Conservation (phyloP, 1,139 yeast genomes). For the Taphrina flavorubra region DNA sequence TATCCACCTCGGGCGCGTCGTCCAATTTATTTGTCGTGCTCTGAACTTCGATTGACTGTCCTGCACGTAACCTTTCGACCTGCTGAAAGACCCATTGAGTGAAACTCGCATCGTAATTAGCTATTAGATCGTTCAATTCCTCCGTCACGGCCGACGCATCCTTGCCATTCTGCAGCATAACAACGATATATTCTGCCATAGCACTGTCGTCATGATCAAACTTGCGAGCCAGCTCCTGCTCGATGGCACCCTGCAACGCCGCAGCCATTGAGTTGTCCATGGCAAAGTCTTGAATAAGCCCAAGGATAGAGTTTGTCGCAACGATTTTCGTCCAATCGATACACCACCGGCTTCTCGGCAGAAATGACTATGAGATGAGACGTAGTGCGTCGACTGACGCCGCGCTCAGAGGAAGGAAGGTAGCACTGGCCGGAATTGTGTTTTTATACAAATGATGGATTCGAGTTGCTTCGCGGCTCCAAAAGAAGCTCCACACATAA, state of each 20-base stretch:
- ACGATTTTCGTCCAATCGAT: neutral
- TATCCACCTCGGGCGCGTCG: slow-evolving; percentile 18
- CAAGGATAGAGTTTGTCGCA: neutral
- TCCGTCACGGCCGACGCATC: slow-evolving; percentile 37
- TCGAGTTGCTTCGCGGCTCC: neutral
- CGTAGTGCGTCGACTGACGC: too few relatives aligned
- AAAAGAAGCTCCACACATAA: slow-evolving; percentile 5
- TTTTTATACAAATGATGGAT: neutral
- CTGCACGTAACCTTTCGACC: slow-evolving; percentile 19
- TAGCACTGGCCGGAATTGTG: too few relatives aligned
- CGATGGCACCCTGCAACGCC: slow-evolving; percentile 24
- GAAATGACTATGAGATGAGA: too few relatives aligned
- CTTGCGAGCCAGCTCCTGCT: slow-evolving; percentile 19
- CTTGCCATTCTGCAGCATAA: slow-evolving; percentile 39
- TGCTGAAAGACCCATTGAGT: slow-evolving; percentile 28
- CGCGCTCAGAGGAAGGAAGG: too few relatives aligned
- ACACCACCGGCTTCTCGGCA: too few relatives aligned
- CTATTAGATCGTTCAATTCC: slow-evolving; percentile 32
- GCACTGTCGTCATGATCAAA: slow-evolving; percentile 35
- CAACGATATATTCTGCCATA: slow-evolving; percentile 36
- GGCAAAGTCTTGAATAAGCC: neutral
- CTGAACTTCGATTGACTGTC: slow-evolving; percentile 5
- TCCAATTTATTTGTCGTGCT: neutral
- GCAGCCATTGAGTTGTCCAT: slow-evolving; percentile 24
- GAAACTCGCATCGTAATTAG: slow-evolving; percentile 30